Conservation (phyloP, 1,139 yeast species). For the Magnusiomyces magnusii region DNA sequence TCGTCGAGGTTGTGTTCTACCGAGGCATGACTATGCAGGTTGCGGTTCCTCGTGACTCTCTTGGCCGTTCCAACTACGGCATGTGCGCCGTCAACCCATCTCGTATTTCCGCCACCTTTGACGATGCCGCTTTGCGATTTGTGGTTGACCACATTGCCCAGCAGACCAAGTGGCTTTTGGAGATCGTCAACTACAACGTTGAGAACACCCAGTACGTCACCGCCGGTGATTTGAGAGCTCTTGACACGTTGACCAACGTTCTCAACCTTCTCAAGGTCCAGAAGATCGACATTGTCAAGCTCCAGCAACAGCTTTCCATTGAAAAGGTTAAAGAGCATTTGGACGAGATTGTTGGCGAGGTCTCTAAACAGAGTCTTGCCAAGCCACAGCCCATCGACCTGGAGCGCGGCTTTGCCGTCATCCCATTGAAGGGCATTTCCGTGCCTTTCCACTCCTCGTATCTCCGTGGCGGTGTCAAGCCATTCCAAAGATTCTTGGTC, state of each 20-base stretch:
- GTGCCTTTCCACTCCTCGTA: slow-evolving; percentile 99
- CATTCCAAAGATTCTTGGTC: slow-evolving; percentile 94
- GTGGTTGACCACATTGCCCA: slow-evolving; percentile 83
- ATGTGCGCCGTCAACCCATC: slow-evolving; percentile 99
- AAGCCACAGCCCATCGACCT: slow-evolving; percentile 96
- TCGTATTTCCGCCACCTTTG: slow-evolving; percentile 79
- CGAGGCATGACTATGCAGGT: slow-evolving; percentile 99
- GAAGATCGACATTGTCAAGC: slow-evolving; percentile 86
- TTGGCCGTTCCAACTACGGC: slow-evolving; percentile 97
- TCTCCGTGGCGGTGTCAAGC: slow-evolving; percentile 96
- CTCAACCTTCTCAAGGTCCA: slow-evolving; percentile 87
- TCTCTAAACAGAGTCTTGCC: slow-evolving; percentile 66
- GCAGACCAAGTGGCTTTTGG: slow-evolving; percentile 88
- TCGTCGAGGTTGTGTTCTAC: slow-evolving; percentile 97
- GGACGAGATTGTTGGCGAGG: slow-evolving; percentile 79
- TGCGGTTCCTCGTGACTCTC: slow-evolving; percentile 94
- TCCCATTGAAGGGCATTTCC: slow-evolving; percentile 95
- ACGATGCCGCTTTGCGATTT: slow-evolving; percentile 88
- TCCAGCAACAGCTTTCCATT: slow-evolving; percentile 70
- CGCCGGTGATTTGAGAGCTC: slow-evolving; percentile 95
- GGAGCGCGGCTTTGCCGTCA: slow-evolving; percentile 97
- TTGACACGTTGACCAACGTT: slow-evolving; percentile 89
- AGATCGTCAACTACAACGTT: slow-evolving; percentile 96
- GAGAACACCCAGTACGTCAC: slow-evolving; percentile 98
- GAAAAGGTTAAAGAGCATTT: slow-evolving; percentile 87